These are phyloP conservation scores for Macrolepiota albuminosa DNA, from an alignment of 768 basidiomycete species.

Conservation along the genomic window DNA sequence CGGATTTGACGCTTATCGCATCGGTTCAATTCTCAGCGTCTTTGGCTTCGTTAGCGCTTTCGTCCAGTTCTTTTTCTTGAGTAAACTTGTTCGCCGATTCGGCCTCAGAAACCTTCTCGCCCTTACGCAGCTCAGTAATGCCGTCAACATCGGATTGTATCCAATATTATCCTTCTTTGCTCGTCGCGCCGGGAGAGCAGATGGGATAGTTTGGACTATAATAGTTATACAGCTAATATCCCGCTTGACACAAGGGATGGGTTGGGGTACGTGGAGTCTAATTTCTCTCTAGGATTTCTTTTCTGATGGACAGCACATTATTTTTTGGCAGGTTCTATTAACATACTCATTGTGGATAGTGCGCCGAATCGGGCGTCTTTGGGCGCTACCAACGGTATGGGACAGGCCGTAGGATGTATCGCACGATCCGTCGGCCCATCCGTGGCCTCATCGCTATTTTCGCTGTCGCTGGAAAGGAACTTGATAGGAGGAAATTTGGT, in stretches of 20 bases:
- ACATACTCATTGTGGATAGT: conserved; percentile 40
- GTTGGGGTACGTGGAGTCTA: conserved; percentile 27
- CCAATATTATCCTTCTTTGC: conserved; percentile 31
- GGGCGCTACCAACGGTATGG: conserved; percentile 51
- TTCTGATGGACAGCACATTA: not conserved
- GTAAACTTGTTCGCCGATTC: conserved; percentile 36
- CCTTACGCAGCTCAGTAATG: conserved; percentile 18
- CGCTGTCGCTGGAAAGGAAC: conserved; percentile 31
- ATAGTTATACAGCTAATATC: conserved; percentile 28
- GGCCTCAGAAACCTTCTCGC: conserved; percentile 45
- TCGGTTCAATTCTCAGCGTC: conserved; percentile 47
- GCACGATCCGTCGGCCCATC: conserved; percentile 40
- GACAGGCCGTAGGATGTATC: conserved; percentile 46
- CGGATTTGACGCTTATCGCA: conserved; percentile 44
- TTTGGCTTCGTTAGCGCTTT: conserved; percentile 51
- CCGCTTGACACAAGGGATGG: conserved; percentile 25
- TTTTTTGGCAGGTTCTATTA: conserved; percentile 38
- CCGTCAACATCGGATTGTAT: conserved; percentile 21
- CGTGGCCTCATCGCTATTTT: conserved; percentile 36
- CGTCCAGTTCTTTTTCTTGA: conserved; percentile 46
- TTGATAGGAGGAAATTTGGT: conserved; percentile 34
- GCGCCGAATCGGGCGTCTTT: conserved; percentile 36
- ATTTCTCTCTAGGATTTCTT: not conserved
- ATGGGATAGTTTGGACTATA: conserved; percentile 25
- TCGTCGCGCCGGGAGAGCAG: conserved; percentile 26